Evolutionary conservation across 1,284 basidiomycete species (phyloP), one percentile per base, ranked within the genome.

Genomic region (Puccinia hordei): DNA sequence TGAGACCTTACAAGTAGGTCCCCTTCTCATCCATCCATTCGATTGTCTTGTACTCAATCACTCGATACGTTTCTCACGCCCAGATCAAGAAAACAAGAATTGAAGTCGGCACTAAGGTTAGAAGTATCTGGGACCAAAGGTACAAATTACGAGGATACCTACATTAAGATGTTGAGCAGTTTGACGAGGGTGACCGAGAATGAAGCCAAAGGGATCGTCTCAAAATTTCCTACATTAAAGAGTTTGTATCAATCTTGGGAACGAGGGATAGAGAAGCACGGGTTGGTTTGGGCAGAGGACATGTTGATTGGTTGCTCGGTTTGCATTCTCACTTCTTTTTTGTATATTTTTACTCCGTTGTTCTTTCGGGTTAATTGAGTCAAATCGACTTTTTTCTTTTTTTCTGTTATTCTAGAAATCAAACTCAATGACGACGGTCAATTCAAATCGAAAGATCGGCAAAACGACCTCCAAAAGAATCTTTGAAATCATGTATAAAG

Each of bases 271-370:
- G 49, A 53, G 33, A 51, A 49, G 30, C 0, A 66, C 9, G 63
- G 65, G 30, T 0, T 55, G 22, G 10, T 3, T 9, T 65, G 74
- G 61, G 74, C 74, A 1, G 74, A 77, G 27, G 63, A 55, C 30
- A 77, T 77, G 74, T 66, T 77, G 63, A 13, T 77, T 10, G 74
- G 74, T 9, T 77, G 74, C 49, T 66, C 61, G 41, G 74, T 77
- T 13, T 41, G 53, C 27, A 30, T 55, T 13, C 35, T 30, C 59
- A 3, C 10, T 13, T 38, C 33, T 38, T 13, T 61, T 15, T 44
- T n/a, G 49, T n/a, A n/a, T 44, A 30, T 63, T 68, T 17, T 65
- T n/a, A 46, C 44, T 66, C 30, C 27, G 1, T 68, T 77, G 0
- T 77, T 51, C 68, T 68, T 33, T 49, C 46, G 24, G n/a, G 22